These are phyloP conservation scores for Paecilomyces fulvus DNA, from an alignment of 2,329 filamentous ascomycete species.

Conservation along the genomic window DNA sequence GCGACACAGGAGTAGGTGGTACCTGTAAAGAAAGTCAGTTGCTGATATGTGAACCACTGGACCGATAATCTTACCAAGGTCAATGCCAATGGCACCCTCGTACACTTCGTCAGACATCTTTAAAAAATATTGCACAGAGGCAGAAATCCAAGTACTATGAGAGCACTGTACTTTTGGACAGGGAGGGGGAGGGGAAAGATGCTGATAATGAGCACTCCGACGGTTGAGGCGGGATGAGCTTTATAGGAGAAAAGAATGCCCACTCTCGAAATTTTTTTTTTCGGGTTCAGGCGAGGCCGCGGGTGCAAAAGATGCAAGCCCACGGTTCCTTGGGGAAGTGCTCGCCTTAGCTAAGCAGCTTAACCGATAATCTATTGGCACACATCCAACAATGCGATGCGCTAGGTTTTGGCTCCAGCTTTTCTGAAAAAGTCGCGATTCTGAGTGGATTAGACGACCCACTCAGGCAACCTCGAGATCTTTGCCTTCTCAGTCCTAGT, in stretches of 20 bases:
- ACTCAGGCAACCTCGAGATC: not conserved
- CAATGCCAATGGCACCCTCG: slow-evolving; percentile 99
- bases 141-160: slow-evolving; percentile 1
- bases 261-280: slow-evolving; percentile 8
- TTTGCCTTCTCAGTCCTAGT: not conserved
- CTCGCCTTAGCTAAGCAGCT: not conserved
- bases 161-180: slow-evolving; percentile 30
- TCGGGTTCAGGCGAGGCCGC: not conserved
- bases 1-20: slow-evolving; percentile 99
- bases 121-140: slow-evolving; percentile 2
- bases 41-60: slow-evolving; percentile 1
- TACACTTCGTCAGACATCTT: slow-evolving; percentile 95
- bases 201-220: slow-evolving; percentile 9
- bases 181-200: slow-evolving; percentile 16
- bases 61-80: slow-evolving; percentile 67
- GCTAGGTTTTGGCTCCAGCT: not conserved
- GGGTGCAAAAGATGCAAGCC: not conserved
- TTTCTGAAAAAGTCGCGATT: not conserved
- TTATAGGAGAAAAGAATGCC: slow-evolving; percentile 13
- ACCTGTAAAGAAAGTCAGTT: slow-evolving; percentile 48
- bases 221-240: slow-evolving; percentile 16
- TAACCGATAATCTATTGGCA: not conserved
- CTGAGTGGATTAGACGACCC: not conserved
- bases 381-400: not conserved
- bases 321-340: not conserved